Conservation (phyloP, 768 basidiomycete species). For the Saitozyma sp. region DNA sequence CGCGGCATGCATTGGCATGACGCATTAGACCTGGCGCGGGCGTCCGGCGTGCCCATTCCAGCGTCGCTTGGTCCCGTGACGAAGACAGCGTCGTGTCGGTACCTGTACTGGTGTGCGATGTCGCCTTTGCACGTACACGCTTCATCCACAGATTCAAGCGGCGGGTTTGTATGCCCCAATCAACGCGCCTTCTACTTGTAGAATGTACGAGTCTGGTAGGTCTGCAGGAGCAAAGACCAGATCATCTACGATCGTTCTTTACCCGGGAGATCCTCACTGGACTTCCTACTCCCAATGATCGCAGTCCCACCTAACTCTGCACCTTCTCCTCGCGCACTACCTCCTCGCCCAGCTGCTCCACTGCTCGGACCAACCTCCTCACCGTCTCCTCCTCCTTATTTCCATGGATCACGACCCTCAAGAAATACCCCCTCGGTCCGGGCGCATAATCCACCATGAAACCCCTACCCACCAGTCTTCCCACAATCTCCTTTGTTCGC, state of each 20-base stretch:
- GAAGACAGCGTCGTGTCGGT: neutral
- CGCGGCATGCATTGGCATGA: too few species aligned
- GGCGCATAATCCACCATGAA: conserved; percentile 39
- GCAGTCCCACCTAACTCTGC: neutral
- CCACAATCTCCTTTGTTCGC: conserved; percentile 20
- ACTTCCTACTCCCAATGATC: too few species aligned
- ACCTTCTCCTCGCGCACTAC: neutral
- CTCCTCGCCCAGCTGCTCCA: conserved; percentile 13
- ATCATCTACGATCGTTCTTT: too few species aligned
- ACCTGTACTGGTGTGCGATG: neutral
- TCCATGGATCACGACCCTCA: conserved; percentile 31
- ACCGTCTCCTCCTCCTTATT: conserved; percentile 15
- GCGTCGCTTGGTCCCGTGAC: too few species aligned
- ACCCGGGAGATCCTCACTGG: too few species aligned
- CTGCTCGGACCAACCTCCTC: conserved; percentile 11
- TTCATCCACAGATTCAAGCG: too few species aligned
- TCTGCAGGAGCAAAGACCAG: too few species aligned
- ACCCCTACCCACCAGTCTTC: conserved; percentile 13
- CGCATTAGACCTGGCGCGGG: neutral
- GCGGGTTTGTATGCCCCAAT: too few species aligned
- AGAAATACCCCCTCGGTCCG: conserved; percentile 29
- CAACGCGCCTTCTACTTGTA: too few species aligned
- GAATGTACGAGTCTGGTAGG: neutral
- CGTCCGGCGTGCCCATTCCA: too few species aligned
- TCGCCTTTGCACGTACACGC: neutral